Base-by-base conservation (phyloP, 1,284 basidiomycete species). In the Phellopilus nigrolimitatus region DNA sequence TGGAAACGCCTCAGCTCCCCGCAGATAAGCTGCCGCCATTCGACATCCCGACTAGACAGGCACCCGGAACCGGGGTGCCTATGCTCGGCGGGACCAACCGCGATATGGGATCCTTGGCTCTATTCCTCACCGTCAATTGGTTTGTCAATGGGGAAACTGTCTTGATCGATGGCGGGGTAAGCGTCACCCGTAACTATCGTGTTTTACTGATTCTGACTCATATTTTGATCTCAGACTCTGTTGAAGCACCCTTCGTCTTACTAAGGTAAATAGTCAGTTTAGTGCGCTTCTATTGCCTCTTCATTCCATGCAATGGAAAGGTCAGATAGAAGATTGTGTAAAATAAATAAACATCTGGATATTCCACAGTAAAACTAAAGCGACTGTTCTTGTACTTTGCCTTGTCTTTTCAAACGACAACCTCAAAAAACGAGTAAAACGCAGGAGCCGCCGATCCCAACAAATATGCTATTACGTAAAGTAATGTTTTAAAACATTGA, bases 141-240 rank as follows among this genome's bases (percentile, higher is more conserved):
- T 76, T 69, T 50, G 70, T 78, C 36, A 76, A 75, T 48, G 70
- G 75, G 1, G 74, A 76, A 60, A 78, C 74, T n/a, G 73, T 78
- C 1, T 59, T 76, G 22, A 74, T 78, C 47, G 74, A 76, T 54
- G 75, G 74, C 30, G 74, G 74, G 4, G 72, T 76, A 61, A 62
- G 73, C 70, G 19, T 6, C 34, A n/a, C 17, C 24, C 19, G 9
- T 27, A 10, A 27, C 8, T 3, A n/a, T 40, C 30, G 27, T 13
- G 19, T 9, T 9, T 28, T 9, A 17, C 22, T 47, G 24, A 10
- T 17, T 42, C 9, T 33, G 10, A 7, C 31, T 33, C n/a, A 33
- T 34, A n/a, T 31, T n/a, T 9, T 33, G 3, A 27, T 19, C 30
- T 13, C 47, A 73, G 71, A 71, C 68, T 4, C 45, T 73, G 25